Base-by-base conservation (phyloP, 176 grass and related monocot species). In the Carex littledalei region DNA sequence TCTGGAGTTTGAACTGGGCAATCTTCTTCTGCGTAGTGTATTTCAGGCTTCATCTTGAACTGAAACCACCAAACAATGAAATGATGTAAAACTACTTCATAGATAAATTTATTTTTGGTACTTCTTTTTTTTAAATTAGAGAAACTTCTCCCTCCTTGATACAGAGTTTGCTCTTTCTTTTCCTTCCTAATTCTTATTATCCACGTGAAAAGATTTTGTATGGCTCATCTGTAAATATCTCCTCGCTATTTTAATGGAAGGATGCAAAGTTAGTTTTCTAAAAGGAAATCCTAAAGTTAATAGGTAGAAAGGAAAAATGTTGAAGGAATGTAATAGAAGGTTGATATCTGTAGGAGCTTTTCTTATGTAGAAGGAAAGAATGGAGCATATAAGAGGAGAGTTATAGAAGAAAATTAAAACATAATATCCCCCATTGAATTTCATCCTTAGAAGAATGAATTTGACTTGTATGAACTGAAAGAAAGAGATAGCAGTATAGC, bases 1-100 rank as follows among this genome's bases (percentile, higher is more conserved):
- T 93, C 89, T 88, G 91, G 93, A 84, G 90, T 86, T 87, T 90
- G 82, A 85, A 95, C 89, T 81, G 95, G 95, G 86, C 93, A 98
- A 84, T 95, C 91, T 3, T 90, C 91, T 89, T 98, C 95, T 16
- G 89, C 73, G 54, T 94, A 98, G 85, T 98, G 95, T 88, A 98
- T 88, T 71, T 94, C 87, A 77, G 95, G 95, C 86, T 98, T 90
- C 93, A 98, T 98, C 86, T 98, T 98, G 88, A 98, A 98, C 95
- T 98, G 88, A 67, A 85, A 90, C 87, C 31, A 71, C 79, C 92
- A 78, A 70, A 62, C 2, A 50, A 17, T 79, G 59, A 31, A 56
- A 37, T 67, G 10, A 67, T 67, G 4, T 77, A 77, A 53, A 12
- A 78, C 24, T 56, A 32, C 4, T 78, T 43, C 74, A 78, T 56